These are phyloP conservation scores for Ocimum tenuiflorum DNA, from an alignment of 257 asterid genomes.

Conservation along the genomic window DNA sequence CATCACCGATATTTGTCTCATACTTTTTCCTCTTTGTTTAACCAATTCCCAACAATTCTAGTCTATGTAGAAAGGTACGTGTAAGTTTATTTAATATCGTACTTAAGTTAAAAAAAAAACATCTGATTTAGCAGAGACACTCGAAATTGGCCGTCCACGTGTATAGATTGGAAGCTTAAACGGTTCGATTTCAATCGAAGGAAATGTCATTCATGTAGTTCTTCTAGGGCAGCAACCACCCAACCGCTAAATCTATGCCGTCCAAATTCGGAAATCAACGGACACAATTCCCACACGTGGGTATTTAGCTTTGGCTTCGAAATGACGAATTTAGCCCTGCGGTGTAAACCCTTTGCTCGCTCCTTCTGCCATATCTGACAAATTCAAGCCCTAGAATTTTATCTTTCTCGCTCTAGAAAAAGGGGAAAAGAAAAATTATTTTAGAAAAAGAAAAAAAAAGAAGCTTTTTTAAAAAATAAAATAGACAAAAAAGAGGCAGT, in stretches of 20 bases:
- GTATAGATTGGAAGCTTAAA: not conserved
- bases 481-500: conserved; percentile 7
- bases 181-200: conserved; percentile 6
- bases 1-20: too few relatives aligned
- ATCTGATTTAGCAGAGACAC: not conserved
- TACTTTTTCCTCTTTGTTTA: too few relatives aligned
- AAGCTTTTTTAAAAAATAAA: conserved; percentile 8
- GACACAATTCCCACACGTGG: conserved; percentile 8
- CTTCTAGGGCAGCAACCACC: conserved; percentile 7
- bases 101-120: too few relatives aligned
- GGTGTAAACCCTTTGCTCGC: conserved; percentile 22
- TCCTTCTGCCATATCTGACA: conserved; percentile 3
- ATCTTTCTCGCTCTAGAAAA: conserved; percentile 24
- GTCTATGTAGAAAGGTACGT: too few relatives aligned
- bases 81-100: too few relatives aligned
- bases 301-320: not conserved
- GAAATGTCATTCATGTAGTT: conserved; percentile 1
- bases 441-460: not conserved
- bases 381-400: conserved; percentile 46
- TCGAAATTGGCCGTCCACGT: conserved; percentile 11
- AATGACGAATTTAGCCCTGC: conserved; percentile 11
- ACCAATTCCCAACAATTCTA: too few relatives aligned
- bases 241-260: conserved; percentile 22
- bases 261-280: conserved; percentile 7
- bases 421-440: not conserved